Evolutionary conservation across 805 yeast species (phyloP).

Genomic region (Cyberlindnera mississippiensis): DNA sequence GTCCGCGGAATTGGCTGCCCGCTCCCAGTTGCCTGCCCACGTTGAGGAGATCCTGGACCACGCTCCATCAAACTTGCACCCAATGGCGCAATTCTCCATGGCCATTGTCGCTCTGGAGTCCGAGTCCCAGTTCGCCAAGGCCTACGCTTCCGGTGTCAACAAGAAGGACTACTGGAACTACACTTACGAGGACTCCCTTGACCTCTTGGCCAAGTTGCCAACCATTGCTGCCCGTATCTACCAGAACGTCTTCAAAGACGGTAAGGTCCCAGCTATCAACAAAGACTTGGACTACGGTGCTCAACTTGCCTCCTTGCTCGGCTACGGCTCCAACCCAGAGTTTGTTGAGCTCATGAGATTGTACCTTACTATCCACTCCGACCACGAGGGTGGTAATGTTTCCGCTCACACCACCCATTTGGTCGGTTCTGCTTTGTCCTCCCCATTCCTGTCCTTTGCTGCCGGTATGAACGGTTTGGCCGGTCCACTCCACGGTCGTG

Average conservation of each 20-base stretch:
- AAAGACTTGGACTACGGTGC: constrained; percentile 60
- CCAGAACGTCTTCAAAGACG: constrained; percentile 82
- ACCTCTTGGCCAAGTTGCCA: constrained; percentile 78
- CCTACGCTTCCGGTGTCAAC: constrained; percentile 78
- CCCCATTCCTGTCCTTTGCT: constrained; percentile 73
- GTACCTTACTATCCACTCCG: constrained; percentile 78
- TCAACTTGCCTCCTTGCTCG: constrained; percentile 55
- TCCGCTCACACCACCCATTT: constrained; percentile 84
- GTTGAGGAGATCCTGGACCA: constrained; percentile 69
- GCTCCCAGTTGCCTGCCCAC: constrained; percentile 74
- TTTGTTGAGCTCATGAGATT: constrained; percentile 78
- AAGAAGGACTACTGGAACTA: constrained; percentile 83
- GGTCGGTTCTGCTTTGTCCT: constrained; percentile 78
- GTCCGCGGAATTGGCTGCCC: constrained; percentile 73
- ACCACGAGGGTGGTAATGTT: constrained; percentile 89
- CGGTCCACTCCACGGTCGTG: constrained; percentile 86
- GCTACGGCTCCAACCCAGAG: constrained; percentile 57
- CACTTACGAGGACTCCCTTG: constrained; percentile 76
- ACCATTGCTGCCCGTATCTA: constrained; percentile 77
- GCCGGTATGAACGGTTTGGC: constrained; percentile 85
- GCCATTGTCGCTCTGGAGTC: constrained; percentile 78
- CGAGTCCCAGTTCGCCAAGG: constrained; percentile 81
- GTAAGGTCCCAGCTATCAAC: constrained; percentile 53
- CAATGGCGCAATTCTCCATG: constrained; percentile 87
- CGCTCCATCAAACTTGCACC: constrained; percentile 73